phyloP scores from a whole-genome alignment of 352 stramenopile genomes.

The Phytophthora sansomeana region DNA sequence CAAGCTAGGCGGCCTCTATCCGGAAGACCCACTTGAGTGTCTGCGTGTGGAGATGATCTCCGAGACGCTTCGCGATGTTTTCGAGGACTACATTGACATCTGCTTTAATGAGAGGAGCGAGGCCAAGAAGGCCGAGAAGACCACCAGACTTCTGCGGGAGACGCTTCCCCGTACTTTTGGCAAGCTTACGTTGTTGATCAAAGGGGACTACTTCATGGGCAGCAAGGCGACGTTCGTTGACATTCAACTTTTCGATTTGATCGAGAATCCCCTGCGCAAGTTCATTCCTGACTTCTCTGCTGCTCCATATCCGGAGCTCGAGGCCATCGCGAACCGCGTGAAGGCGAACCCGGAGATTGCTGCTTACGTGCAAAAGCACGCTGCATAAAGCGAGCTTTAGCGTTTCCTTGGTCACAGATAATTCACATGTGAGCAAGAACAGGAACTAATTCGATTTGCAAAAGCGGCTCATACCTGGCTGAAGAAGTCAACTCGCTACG shows the following conservation, averaged over 20 bases:
- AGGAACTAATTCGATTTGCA: too few relatives aligned
- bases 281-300: slow-evolving; percentile 32
- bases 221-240: slow-evolving; percentile 46
- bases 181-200: slow-evolving; percentile 31
- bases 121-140: slow-evolving; percentile 47
- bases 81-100: slow-evolving; percentile 41
- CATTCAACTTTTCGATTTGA: slow-evolving; percentile 53
- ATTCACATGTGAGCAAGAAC: too few relatives aligned
- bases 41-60: slow-evolving; percentile 55
- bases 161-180: slow-evolving; percentile 40
- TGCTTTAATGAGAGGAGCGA: slow-evolving; percentile 40
- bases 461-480: too few relatives aligned
- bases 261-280: slow-evolving; percentile 42
- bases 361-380: slow-evolving; percentile 44
- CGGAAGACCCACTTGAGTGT: slow-evolving; percentile 43
- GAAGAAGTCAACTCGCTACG: too few relatives aligned
- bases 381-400: not conserved
- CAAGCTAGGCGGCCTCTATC: slow-evolving; percentile 59
- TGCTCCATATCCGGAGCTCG: slow-evolving; percentile 49
- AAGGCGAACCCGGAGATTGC: slow-evolving; percentile 44
- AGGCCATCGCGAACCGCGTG: slow-evolving; percentile 37
- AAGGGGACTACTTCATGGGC: slow-evolving; percentile 51
- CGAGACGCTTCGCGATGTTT: slow-evolving; percentile 48
- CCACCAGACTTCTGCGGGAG: slow-evolving; percentile 36
- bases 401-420: not conserved